Base-by-base conservation (phyloP, 805 yeast genomes). In the Lachancea fermentati region DNA sequence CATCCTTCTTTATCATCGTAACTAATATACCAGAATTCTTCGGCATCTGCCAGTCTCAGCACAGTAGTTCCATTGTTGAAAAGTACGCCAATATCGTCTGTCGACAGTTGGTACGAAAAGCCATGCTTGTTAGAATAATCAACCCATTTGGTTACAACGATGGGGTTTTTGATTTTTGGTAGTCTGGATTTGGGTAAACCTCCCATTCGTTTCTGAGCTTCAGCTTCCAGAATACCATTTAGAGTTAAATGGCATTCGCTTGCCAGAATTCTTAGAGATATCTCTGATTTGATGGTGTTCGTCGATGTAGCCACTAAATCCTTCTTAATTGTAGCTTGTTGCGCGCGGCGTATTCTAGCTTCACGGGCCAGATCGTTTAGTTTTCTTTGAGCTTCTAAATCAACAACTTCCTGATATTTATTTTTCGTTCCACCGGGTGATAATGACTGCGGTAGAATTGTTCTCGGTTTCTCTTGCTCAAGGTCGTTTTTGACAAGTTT, bases 71-170 rank as follows among this genome's bases (percentile, higher is more conserved):
- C 84, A 53, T 86, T 91, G 50, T 86, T 85, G 67, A 89, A 91
- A 43, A 85, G 68, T 11, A 89, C 96, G 15, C 97, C 97, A 50
- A 87, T 85, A 49, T 84, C 85, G 44, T 91, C 93, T 34, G 88
- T 84, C 15, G 91, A 85, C 42, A 93, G 67, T 58, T 93, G 96
- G 61, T 91, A 93, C 4, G 96, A 85, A 57, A 93, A 81, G 1
- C 98, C 98, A 63, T 91, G 94, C 61, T 84, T 87, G 66, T 89
- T 88, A 19, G 96, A 84, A 60, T 91, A 93, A 60, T 93, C 99
- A 19, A 94, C 97, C 99, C 99, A 93, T 60, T 91, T 89, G 45
- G 94, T 84, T 32, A 91, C 79, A 45, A 85, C 76, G 14, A 78
- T 75, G 9, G 89, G 94, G 47, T 76, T 73, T 41, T 60, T 62